phyloP scores from a whole-genome alignment of 148 eudicot species.

The Nepenthes mirabilis region DNA sequence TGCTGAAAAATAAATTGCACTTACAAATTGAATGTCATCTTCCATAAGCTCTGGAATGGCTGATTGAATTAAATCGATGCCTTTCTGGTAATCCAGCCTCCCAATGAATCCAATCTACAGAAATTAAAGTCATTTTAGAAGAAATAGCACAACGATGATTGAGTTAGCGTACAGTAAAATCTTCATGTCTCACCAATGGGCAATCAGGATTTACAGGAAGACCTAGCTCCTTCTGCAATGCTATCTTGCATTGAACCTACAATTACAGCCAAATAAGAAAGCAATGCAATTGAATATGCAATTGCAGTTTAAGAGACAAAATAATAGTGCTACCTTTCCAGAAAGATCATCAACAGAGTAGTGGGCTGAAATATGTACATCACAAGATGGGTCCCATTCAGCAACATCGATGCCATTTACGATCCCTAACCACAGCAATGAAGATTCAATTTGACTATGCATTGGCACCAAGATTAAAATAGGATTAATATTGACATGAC shows the following conservation, averaged over 20 bases:
- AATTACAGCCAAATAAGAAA: not conserved
- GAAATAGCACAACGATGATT: not conserved
- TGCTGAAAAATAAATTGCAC: conserved; percentile 10
- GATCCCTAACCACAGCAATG: conserved; percentile 40
- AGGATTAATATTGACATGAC: not conserved
- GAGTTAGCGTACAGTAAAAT: not conserved
- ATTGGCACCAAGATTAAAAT: not conserved
- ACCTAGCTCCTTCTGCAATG: conserved; percentile 79
- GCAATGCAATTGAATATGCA: not conserved
- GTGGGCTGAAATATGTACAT: conserved; percentile 52
- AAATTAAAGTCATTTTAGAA: conserved; percentile 6
- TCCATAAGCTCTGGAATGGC: conserved; percentile 65
- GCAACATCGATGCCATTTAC: conserved; percentile 64
- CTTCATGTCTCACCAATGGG: conserved; percentile 61
- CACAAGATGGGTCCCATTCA: conserved; percentile 81
- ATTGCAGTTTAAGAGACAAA: not conserved
- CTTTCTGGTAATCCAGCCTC: conserved; percentile 94
- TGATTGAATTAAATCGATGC: conserved; percentile 70
- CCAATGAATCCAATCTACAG: conserved; percentile 90
- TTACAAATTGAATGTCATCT: conserved; percentile 89
- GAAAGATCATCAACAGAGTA: conserved; percentile 77
- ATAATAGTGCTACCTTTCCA: conserved; percentile 58
- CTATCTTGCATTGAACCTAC: conserved; percentile 71
- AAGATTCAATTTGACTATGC: not conserved
- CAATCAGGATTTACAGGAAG: conserved; percentile 74